These are phyloP conservation scores for Yamadazyma atmosphaerica DNA, from an alignment of 1,139 yeast species.

Conservation along the genomic window DNA sequence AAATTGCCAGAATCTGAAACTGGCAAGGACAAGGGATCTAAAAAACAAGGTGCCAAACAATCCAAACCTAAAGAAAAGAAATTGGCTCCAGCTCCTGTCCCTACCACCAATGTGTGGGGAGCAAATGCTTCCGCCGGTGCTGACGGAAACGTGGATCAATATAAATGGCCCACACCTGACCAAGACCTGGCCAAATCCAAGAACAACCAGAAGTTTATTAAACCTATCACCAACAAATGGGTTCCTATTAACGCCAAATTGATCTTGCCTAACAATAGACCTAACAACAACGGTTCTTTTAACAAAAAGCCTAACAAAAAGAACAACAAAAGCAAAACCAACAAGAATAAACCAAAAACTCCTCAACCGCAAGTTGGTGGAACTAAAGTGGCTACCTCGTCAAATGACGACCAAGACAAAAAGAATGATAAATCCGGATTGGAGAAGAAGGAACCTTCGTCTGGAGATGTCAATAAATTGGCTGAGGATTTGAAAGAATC, in stretches of 20 bases:
- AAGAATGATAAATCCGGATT: slow-evolving; percentile 1
- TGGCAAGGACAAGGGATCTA: slow-evolving; percentile 10
- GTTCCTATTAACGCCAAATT: slow-evolving; percentile 82
- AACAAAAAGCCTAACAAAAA: slow-evolving; percentile 34
- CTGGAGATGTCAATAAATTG: slow-evolving; percentile 8
- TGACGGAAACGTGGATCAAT: slow-evolving; percentile 36
- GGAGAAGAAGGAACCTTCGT: background rate
- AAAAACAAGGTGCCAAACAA: slow-evolving; percentile 4
- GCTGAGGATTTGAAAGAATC: slow-evolving; percentile 9
- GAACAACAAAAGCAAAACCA: slow-evolving; percentile 4
- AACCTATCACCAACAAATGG: slow-evolving; percentile 79
- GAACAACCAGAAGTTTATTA: slow-evolving; percentile 48
- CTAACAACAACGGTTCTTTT: slow-evolving; percentile 14
- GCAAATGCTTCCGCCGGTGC: slow-evolving; percentile 25
- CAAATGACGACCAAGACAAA: no score
- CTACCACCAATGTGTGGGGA: slow-evolving; percentile 73
- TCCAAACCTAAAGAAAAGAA: slow-evolving; percentile 25
- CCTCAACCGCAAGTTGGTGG: background rate
- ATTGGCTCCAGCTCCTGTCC: slow-evolving; percentile 78
- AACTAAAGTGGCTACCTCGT: background rate
- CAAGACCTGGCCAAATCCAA: slow-evolving; percentile 27
- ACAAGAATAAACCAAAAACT: background rate
- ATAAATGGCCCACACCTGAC: slow-evolving; percentile 63
- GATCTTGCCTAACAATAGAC: slow-evolving; percentile 36
- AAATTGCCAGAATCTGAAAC: no score